phyloP scores from a whole-genome alignment of 1,284 basidiomycete genomes.

The Ganoderma meredithae region DNA sequence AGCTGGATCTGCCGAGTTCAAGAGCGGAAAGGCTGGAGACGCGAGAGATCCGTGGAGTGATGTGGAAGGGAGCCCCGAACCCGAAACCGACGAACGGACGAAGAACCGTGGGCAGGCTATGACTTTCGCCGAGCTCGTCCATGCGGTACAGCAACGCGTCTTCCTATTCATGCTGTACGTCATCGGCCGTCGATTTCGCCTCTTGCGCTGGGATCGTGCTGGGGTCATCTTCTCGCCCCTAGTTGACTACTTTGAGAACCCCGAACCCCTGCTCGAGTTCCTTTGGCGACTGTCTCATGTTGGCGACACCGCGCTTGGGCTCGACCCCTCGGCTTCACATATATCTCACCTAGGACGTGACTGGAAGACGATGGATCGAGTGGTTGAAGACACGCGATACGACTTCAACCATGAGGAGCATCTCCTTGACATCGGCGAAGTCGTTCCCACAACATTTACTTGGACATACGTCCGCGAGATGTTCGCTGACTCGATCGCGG shows the following conservation, averaged over 20 bases:
- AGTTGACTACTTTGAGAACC: conserved; percentile 16
- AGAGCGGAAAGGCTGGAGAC: too few species aligned
- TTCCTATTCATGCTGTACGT: too few species aligned
- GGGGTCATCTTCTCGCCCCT: conserved; percentile 10
- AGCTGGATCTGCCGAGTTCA: too few species aligned
- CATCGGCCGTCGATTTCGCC: too few species aligned
- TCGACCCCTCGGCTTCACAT: conserved; percentile 16
- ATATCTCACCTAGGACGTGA: neutral
- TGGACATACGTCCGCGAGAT: neutral
- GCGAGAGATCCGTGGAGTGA: too few species aligned
- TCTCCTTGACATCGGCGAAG: neutral
- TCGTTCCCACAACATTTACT: neutral
- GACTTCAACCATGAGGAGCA: conserved; percentile 1
- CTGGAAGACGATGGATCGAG: neutral
- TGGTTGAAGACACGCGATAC: neutral
- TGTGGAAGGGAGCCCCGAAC: too few species aligned
- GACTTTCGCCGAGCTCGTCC: too few species aligned
- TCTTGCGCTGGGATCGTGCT: conserved; percentile 21
- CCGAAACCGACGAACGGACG: too few species aligned
- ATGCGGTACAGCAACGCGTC: too few species aligned
- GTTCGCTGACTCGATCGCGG: neutral
- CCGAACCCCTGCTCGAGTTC: conserved; percentile 9
- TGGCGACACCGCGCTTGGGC: conserved; percentile 6
- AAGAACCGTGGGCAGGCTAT: too few species aligned
- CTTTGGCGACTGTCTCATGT: conserved; percentile 13